A percentile compares a stretch with the other conserved stretches of the same genome.
These are phyloP conservation scores for Beta macrorhiza DNA, from an alignment of 179 eudicot genomes.

Conservation along the genomic window DNA sequence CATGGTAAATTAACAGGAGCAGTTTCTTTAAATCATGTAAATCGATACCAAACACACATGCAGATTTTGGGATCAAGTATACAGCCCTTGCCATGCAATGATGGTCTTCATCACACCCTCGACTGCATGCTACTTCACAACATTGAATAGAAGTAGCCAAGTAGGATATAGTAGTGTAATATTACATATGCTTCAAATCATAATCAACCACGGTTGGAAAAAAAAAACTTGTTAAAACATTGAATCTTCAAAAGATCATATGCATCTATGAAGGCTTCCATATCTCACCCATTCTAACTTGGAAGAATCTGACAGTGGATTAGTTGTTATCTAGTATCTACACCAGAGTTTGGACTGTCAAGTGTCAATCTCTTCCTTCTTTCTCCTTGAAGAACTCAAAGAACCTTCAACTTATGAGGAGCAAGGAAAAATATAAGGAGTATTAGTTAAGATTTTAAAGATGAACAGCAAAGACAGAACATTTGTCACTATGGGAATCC, in stretches of 20 bases:
- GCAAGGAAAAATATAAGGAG: neutral
- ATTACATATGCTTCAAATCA: slow-evolving; percentile 17
- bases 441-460: neutral
- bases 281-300: slow-evolving; percentile 25
- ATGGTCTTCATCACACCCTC: slow-evolving; percentile 14
- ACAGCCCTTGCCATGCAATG: neutral
- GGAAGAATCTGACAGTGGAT: slow-evolving; percentile 23
- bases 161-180: neutral
- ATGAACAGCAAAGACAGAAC: neutral
- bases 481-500: no score
- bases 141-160: neutral
- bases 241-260: slow-evolving; percentile 1
- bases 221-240: neutral
- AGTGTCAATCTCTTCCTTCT: slow-evolving; percentile 30
- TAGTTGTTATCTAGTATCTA: neutral
- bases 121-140: slow-evolving; percentile 7
- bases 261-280: neutral
- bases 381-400: slow-evolving; percentile 63
- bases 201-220: slow-evolving; percentile 19
- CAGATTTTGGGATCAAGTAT: neutral
- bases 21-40: neutral
- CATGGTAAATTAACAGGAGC: neutral
- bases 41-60: neutral
- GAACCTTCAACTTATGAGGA: slow-evolving; percentile 70
- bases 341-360: no score